Evolutionary conservation across 1,284 basidiomycete genomes (phyloP), one percentile per base, ranked within the genome.

Genomic region (Anthracocystis setariae): DNA sequence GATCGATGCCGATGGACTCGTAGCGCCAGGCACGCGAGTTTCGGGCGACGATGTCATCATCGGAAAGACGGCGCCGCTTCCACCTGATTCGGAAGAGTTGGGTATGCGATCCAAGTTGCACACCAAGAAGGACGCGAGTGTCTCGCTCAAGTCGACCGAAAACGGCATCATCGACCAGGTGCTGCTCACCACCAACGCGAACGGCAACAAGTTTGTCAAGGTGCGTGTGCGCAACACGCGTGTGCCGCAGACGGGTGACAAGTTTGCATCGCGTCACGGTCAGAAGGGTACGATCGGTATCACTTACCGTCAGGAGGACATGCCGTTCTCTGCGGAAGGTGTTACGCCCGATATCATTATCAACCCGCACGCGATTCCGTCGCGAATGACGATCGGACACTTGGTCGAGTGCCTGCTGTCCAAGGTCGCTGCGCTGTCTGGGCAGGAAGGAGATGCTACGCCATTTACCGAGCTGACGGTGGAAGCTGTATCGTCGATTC

Each of bases 201-300:
- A 98, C 71, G 95, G 95, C 3, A 90, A 94, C 83, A 98, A 97
- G 83, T 98, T 99, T 79, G 95, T 98, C 84, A 98, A 98, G 86
- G 92, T 99, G 67, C 91, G 96, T 50, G 91, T 98, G 37, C 88
- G 96, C 42, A 93, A 94, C 4, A 95, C 93, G 9, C 91, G 95
- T 86, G 89, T 98, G 50, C 95, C 95, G 39, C 94, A 98, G 84
- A 96, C 92, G 55, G 95, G 95, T 45, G 95, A 99, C 88, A 99
- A 99, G 86, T 99, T 99, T 82, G 96, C 95, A 7, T 99, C 95
- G 58, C 92, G 95, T 81, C 96, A 99, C 84, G 96, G 96, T 81
- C 95, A 99, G 85, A 99, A 99, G 86, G 95, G 96, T 85, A 98
- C 95, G 2, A 94, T 98, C 72, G 95, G 95, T 85, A 97, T 99